Evolutionary conservation across 2,329 filamentous ascomycete genomes (phyloP).

Genomic region (Aplosporella prunicola): DNA sequence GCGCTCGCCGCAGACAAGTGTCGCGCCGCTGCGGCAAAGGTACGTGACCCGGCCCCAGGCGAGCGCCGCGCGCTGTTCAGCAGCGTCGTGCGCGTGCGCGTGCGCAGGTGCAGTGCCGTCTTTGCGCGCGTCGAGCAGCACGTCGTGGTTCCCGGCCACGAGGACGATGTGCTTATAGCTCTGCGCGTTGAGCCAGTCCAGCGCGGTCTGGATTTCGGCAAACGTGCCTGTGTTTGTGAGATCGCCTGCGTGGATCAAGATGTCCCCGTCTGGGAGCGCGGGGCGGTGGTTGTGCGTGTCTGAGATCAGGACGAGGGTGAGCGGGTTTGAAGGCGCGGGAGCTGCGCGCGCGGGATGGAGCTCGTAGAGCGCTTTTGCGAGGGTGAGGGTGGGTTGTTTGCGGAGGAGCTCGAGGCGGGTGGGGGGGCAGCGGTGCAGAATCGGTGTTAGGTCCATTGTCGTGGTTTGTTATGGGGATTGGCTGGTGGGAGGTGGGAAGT

Average conservation of each 20-base stretch:
- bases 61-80: neutral
- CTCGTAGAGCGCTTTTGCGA: too few species aligned
- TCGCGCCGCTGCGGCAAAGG: conserved; percentile 51
- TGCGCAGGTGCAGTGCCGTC: too few species aligned
- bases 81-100: too few species aligned
- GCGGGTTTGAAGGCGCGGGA: neutral
- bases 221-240: conserved; percentile 64
- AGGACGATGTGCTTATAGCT: conserved; percentile 74
- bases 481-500: too few species aligned
- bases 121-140: conserved; percentile 65
- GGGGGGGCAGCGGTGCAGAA: too few species aligned
- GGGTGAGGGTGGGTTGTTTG: too few species aligned
- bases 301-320: conserved; percentile 78
- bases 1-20: conserved; percentile 66
- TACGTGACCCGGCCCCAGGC: conserved; percentile 44
- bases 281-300: conserved; percentile 66
- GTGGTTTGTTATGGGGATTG: too few species aligned
- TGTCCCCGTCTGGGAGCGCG: conserved; percentile 62
- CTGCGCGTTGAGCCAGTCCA: conserved; percentile 69
- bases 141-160: conserved; percentile 82
- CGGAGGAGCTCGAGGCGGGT: too few species aligned
- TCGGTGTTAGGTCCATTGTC: too few species aligned
- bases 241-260: conserved; percentile 85
- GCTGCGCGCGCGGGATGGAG: too few species aligned
- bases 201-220: conserved; percentile 65